A percentile compares a stretch with the other conserved stretches of the same genome.
Evolutionary conservation across 192 early-diverging fungal genomes (phyloP).

Genomic region (Backusella mclennaniae): DNA sequence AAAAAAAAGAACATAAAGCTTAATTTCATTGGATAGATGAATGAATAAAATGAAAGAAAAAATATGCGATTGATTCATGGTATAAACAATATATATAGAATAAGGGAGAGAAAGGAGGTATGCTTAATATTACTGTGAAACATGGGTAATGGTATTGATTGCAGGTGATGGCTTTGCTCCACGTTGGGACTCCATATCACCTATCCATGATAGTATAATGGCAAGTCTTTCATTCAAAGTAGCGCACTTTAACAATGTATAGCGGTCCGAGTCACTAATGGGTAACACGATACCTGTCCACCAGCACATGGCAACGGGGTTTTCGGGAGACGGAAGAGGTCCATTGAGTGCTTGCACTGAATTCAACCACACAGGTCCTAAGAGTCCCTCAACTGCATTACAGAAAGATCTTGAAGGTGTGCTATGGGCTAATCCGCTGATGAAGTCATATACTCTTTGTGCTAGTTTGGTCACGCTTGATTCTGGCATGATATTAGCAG

Average conservation of each 20-base stretch:
- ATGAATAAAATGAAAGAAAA: background rate
- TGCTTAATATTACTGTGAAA: conserved; percentile 9
- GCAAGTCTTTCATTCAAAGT: background rate
- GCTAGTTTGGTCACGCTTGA: background rate
- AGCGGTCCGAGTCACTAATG: conserved; percentile 1
- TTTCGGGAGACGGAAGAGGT: conserved; percentile 9
- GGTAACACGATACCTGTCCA: conserved; percentile 21
- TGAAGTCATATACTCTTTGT: background rate
- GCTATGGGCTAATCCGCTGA: conserved; percentile 5
- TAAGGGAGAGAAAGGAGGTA: background rate
- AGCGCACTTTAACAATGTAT: background rate
- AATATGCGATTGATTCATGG: background rate
- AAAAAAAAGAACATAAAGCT: background rate
- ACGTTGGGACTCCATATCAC: conserved; percentile 11
- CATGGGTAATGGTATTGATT: background rate
- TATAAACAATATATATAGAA: background rate
- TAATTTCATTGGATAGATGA: background rate
- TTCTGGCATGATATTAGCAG: background rate
- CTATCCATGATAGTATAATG: conserved; percentile 10
- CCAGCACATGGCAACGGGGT: conserved; percentile 14
- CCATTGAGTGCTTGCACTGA: conserved; percentile 11
- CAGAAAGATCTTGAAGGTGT: conserved; percentile 13
- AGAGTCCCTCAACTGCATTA: conserved; percentile 7
- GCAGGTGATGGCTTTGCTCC: background rate
- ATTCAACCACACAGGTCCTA: conserved; percentile 17